Evolutionary conservation across 768 basidiomycete species (phyloP), one percentile per base, ranked within the genome.

Genomic region (Trichaptum fuscoviolaceum): DNA sequence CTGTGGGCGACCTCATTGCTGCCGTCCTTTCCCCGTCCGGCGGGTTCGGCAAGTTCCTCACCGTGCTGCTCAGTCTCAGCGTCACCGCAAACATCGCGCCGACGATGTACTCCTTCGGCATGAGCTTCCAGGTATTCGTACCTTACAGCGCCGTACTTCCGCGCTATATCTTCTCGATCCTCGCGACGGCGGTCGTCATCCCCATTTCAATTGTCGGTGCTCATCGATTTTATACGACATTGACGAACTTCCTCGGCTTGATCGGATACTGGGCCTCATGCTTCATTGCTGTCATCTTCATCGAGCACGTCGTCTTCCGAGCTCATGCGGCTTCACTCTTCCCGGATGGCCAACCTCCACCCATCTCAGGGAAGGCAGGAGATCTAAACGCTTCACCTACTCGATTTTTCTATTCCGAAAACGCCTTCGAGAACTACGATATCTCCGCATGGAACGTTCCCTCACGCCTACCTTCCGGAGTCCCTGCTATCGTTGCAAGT

Each of bases 71-170:
- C 69, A 86, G 88, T n/a, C 76, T 95, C 34, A 88, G 87, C 66
- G 86, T 93, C 15, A 86, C 87, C 1, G 91, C 85, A 2, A 95
- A 95, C 77, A 89, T 92, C 59, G 90, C 92, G 0, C 85, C 88
- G 1, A 90, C 91, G 7, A 87, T 94, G 68, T 97, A 97, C 75
- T 92, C 89, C 58, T 84, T 90, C 66, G 85, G 87, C 69, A 81
- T 94, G 66, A 88, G 86, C 72, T 79, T 92, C 69, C 92, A 94
- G 72, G 81, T 89, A 0, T 81, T 88, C 70, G 73, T 90, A 5
- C 90, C 91, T 0, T 79, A 77, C 57, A 79, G 87, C 35, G 78
- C 81, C 12, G 76, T 73, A 66, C 80, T 92, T 7, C 91, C 91
- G 0, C 81, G 90, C 71, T 92, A 89, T 74, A 76, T 91, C 12